These are phyloP conservation scores for Linnemannia exigua DNA, from an alignment of 192 early-diverging fungal species.

Conservation along the genomic window DNA sequence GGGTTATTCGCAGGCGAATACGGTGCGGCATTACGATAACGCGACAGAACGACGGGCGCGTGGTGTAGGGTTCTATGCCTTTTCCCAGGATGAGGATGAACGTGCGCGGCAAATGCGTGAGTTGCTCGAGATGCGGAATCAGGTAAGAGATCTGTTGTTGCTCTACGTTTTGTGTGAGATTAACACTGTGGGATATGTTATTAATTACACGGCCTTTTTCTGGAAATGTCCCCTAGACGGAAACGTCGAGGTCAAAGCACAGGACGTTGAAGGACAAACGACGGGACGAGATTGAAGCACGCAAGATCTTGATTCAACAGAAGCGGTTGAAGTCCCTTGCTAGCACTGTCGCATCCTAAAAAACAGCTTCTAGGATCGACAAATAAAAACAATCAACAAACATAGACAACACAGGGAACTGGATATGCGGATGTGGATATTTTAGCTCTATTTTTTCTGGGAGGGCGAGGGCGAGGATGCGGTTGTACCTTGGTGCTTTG, in stretches of 20 bases:
- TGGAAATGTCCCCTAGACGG: constrained; percentile 56
- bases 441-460: background rate
- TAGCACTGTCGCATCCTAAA: constrained; percentile 7
- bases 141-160: constrained; percentile 38
- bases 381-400: background rate
- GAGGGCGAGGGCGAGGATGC: background rate
- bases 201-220: background rate
- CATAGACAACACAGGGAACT: background rate
- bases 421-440: background rate
- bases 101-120: constrained; percentile 73
- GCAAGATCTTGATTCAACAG: constrained; percentile 53
- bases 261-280: constrained; percentile 47
- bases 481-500: too few relatives aligned
- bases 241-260: constrained; percentile 33
- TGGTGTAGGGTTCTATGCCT: constrained; percentile 79
- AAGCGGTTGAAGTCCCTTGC: constrained; percentile 42
- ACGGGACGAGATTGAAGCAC: constrained; percentile 51
- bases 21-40: constrained; percentile 60
- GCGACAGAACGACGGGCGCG: constrained; percentile 71
- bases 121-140: constrained; percentile 66
- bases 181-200: background rate
- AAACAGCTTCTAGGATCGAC: background rate
- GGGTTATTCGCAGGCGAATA: constrained; percentile 24
- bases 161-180: too few relatives aligned
- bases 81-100: constrained; percentile 74